Conservation (phyloP, 2,329 filamentous ascomycete species). For the Penicillium griseofulvum region DNA sequence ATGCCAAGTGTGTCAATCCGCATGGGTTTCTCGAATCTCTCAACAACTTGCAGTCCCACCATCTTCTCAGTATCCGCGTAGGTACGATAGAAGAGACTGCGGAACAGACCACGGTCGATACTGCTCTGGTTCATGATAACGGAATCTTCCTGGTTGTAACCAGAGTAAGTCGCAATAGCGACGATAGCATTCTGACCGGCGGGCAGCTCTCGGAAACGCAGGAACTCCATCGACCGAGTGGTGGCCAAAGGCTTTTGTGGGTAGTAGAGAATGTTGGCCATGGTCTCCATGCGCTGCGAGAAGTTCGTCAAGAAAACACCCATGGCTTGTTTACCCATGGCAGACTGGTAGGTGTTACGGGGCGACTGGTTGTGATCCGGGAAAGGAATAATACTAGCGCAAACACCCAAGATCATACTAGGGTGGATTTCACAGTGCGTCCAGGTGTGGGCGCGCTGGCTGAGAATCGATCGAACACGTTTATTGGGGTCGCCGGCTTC, state of each 20-base stretch:
- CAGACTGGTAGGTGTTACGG: constrained; percentile 98
- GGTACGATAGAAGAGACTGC: constrained; percentile 94
- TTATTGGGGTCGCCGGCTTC: constrained; percentile 72
- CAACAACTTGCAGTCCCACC: constrained; percentile 87
- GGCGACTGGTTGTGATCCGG: constrained; percentile 97
- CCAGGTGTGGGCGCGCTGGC: constrained; percentile 84
- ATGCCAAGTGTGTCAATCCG: constrained; percentile 82
- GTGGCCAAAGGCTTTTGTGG: constrained; percentile 96
- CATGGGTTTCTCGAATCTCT: constrained; percentile 93
- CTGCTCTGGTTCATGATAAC: constrained; percentile 99
- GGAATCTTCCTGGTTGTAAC: constrained; percentile 99
- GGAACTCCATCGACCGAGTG: constrained; percentile 95
- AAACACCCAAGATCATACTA: constrained; percentile 98
- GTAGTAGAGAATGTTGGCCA: constrained; percentile 99
- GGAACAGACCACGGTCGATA: constrained; percentile 95
- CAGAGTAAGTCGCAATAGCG: constrained; percentile 94
- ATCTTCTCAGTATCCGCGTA: constrained; percentile 98
- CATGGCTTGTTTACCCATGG: constrained; percentile 99
- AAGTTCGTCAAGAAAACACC: constrained; percentile 98
- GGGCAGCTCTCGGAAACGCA: constrained; percentile 95
- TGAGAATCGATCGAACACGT: constrained; percentile 83
- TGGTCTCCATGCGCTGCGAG: constrained; percentile 95
- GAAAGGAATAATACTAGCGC: constrained; percentile 98
- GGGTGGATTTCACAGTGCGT: constrained; percentile 99
- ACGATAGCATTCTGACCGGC: constrained; percentile 98